Evolutionary conservation across 202 grass and related monocot genomes (phyloP).

Genomic region (Brachypodium distachyon): DNA sequence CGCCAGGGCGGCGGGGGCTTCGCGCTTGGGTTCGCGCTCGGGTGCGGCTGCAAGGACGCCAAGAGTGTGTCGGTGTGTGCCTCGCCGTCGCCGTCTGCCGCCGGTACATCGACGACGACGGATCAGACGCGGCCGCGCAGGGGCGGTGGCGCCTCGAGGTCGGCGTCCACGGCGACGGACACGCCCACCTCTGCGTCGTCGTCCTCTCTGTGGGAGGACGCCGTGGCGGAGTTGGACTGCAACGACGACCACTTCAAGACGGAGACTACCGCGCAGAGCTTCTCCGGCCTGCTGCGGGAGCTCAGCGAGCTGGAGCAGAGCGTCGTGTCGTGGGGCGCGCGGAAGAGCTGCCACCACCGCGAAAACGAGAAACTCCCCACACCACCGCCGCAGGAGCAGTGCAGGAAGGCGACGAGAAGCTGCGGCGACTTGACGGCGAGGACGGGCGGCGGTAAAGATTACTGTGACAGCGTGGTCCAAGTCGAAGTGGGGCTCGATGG

Average conservation of each 20-base stretch:
- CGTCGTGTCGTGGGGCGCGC: constrained; percentile 54
- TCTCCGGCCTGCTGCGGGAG: constrained; percentile 68
- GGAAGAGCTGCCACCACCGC: not conserved
- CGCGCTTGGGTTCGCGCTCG: constrained; percentile 27
- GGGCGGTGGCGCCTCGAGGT: not conserved
- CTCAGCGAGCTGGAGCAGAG: constrained; percentile 74
- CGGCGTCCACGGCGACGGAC: constrained; percentile 30
- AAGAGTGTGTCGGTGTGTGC: constrained; percentile 43
- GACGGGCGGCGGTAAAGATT: not conserved
- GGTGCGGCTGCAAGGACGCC: constrained; percentile 64
- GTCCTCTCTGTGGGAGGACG: constrained; percentile 32
- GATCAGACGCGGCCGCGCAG: constrained; percentile 1
- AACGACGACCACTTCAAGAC: not conserved
- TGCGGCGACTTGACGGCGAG: not conserved
- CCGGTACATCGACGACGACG: not conserved
- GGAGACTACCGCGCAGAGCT: constrained; percentile 37
- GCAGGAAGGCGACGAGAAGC: not conserved
- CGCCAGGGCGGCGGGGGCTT: constrained; percentile 22
- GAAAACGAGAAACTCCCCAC: not conserved
- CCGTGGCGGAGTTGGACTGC: constrained; percentile 9
- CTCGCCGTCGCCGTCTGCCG: not conserved
- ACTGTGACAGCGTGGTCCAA: not conserved
- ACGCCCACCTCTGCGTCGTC: constrained; percentile 32
- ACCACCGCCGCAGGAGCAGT: not conserved
- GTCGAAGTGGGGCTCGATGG: constrained; percentile 26